Percentiles rank a stretch among this genome's conserved stretches.
These are phyloP conservation scores for Trypanosoma scelopori DNA, from an alignment of 208 protist species.

Conservation along the genomic window DNA sequence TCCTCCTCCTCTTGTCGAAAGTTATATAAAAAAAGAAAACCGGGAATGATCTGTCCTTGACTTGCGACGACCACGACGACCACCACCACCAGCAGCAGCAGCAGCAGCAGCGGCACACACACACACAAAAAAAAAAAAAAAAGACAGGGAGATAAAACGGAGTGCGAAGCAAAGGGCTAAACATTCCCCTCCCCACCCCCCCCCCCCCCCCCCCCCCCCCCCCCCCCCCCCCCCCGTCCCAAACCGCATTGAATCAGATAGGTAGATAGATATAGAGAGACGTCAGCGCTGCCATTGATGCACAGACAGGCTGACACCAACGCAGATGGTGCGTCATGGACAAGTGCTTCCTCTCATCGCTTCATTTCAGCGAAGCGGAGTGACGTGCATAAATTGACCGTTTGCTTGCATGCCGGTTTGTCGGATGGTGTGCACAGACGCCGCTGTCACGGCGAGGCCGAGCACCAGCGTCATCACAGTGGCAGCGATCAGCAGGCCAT, in stretches of 20 bases:
- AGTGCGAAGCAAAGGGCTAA: no score
- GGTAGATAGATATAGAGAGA: slow-evolving; percentile 5
- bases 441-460: slow-evolving; percentile 40
- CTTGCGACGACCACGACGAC: no score
- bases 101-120: no score
- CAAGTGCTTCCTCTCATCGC: not conserved
- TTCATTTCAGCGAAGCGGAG: not conserved
- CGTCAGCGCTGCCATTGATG: not conserved
- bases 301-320: no score
- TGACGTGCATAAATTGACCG: not conserved
- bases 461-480: slow-evolving; percentile 47
- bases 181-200: no score
- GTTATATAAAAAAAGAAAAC: no score
- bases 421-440: slow-evolving; percentile 64
- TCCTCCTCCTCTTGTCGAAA: no score
- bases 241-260: no score
- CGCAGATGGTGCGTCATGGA: not conserved
- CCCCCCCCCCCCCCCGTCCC: no score
- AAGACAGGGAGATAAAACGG: no score
- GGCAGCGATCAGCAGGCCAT: slow-evolving; percentile 62
- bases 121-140: not conserved
- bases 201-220: no score
- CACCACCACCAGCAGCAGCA: not conserved
- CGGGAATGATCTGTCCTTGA: no score
- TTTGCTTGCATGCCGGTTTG: slow-evolving; percentile 33